phyloP scores from a whole-genome alignment of 306 rosid genomes.

The cucumber (Cucumis sativus) region DNA sequence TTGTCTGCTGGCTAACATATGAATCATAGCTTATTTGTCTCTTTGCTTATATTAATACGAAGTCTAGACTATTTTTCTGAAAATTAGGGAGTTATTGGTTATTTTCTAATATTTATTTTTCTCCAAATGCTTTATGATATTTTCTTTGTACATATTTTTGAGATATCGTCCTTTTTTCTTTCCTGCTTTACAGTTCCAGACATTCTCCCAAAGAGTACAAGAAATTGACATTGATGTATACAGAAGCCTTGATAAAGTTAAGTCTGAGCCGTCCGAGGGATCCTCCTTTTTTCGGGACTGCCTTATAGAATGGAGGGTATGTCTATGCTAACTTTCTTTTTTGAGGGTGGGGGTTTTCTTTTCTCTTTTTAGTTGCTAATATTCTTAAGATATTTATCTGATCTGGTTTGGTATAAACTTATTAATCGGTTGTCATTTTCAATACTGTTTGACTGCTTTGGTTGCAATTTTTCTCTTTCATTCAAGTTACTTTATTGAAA shows the following conservation, averaged over 20 bases:
- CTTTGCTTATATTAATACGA: neutral
- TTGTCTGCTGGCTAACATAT: neutral
- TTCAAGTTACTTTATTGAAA: neutral
- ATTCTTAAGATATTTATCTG: neutral
- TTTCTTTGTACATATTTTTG: neutral
- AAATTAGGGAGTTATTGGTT: neutral
- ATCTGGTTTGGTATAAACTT: neutral
- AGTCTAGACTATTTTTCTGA: neutral
- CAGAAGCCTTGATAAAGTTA: slow-evolving; percentile 50
- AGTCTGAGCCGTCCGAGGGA: slow-evolving; percentile 67
- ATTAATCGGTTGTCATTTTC: neutral
- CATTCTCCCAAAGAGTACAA: slow-evolving; percentile 46
- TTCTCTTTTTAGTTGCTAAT: neutral
- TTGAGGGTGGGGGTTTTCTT: neutral
- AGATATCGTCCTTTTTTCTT: neutral
- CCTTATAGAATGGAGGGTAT: slow-evolving; percentile 83
- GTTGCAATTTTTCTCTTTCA: neutral
- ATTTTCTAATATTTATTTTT: neutral
- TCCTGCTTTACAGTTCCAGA: slow-evolving; percentile 46
- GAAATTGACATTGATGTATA: slow-evolving; percentile 65
- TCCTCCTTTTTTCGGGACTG: slow-evolving; percentile 78
- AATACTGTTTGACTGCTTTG: neutral
- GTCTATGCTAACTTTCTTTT: neutral
- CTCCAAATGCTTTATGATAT: neutral
- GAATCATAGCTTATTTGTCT: neutral